Evolutionary conservation across 257 asterid species (phyloP), one percentile per base, ranked within the genome.

Genomic region (Mitragyna speciosa): DNA sequence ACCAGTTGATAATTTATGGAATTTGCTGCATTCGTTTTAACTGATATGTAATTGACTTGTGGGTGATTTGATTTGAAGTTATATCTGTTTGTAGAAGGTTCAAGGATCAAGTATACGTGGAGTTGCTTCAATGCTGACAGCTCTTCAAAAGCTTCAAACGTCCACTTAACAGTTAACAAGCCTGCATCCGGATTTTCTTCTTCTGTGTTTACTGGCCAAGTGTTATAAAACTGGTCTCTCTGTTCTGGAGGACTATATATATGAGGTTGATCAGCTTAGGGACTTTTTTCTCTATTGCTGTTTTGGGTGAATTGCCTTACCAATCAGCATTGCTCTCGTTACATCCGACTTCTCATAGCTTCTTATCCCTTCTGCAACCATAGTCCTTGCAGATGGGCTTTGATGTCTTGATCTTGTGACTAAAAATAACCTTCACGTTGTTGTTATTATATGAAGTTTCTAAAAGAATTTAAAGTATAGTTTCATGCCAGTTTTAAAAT

Each of bases 251-350:
- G 91, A 91, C 49, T 91, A 91, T 83, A 77, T 92, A 51, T 88
- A 83, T 88, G 98, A 95, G 86, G 90, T 88, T 76, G 97, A 93
- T 82, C 97, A 92, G 81, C 98, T 98, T 30, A 93, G 92, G 75
- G 99, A 95, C 73, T 91, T 93, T 80, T 92, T 87, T 72, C 93
- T 95, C 28, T 95, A 93, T 73, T 92, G 97, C 85, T 95, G 93
- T 81, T 95, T 93, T 73, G 99, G 98, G 99, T 93, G 67, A 83
- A 96, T 75, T 82, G 76, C 51, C 68, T 70, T 45, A 5, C 39
- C 39, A 7, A 24, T 59, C 10, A 19, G 22, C 63, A 59, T 31
- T 68, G 24, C 16, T 47, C 49, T 22, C 70, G 39, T 24, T n/a
- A 22, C 41, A 16, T 33, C 17, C 2, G 77, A 51, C 17, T n/a